A percentile compares a stretch with the other conserved stretches of the same genome.
Evolutionary conservation across 176 grass and related monocot genomes (phyloP).

Genomic region (Oryza brachyantha): DNA sequence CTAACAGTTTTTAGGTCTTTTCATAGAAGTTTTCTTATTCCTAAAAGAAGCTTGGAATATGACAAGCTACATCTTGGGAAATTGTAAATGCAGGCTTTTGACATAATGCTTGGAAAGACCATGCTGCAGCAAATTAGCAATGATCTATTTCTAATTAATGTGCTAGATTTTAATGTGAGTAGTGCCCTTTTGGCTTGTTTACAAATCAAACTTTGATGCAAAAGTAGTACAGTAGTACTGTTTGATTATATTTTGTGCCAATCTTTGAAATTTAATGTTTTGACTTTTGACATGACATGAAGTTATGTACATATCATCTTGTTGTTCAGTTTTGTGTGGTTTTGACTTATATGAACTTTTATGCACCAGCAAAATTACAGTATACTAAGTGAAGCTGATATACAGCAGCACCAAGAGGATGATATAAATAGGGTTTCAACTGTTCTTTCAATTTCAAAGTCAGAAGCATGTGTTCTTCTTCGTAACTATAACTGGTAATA

Average conservation of each 20-base stretch:
- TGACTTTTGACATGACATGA: neutral
- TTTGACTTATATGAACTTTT: conserved; percentile 15
- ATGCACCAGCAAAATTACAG: conserved; percentile 84
- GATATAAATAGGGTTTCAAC: conserved; percentile 96
- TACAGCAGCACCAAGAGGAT: conserved; percentile 79
- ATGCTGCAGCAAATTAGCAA: neutral
- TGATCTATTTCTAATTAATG: neutral
- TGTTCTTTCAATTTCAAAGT: conserved; percentile 87
- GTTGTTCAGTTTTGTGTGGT: neutral
- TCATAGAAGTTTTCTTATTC: neutral
- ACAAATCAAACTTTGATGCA: neutral
- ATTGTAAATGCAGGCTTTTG: neutral
- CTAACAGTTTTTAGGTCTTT: neutral
- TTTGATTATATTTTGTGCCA: neutral
- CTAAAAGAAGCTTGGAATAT: neutral
- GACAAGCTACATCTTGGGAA: neutral
- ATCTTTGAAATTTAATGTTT: neutral
- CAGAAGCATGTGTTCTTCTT: conserved; percentile 84
- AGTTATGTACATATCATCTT: neutral
- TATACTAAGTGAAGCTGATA: conserved; percentile 78
- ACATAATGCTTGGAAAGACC: neutral
- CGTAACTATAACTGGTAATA: conserved; percentile 83
- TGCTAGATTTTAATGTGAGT: neutral
- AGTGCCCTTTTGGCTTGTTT: neutral
- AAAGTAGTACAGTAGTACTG: neutral